Conservation (phyloP, 2,329 filamentous ascomycete species). For the Fonsecaea pugnacius region DNA sequence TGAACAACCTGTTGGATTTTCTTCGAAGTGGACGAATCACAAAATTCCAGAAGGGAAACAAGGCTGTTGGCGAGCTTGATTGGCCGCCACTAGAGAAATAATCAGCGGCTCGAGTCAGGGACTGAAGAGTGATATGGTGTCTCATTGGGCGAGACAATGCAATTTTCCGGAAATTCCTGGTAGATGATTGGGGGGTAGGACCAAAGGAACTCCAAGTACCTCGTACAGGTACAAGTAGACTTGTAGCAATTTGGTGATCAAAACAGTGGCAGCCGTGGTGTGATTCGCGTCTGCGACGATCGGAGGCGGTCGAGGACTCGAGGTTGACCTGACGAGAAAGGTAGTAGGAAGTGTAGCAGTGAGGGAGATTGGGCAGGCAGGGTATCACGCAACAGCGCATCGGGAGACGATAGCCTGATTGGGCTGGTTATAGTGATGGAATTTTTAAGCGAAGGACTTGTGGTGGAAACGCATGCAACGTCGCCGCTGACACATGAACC, state of each 20-base stretch:
- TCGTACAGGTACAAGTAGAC: background rate
- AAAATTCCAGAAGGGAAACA: conserved; percentile 5
- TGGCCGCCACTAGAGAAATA: conserved; percentile 12
- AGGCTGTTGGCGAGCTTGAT: conserved; percentile 9
- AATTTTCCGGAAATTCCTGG: background rate
- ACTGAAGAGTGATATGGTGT: background rate
- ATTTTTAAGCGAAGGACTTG: conserved; percentile 1
- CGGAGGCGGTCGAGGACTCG: background rate
- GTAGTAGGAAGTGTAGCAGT: conserved; percentile 1
- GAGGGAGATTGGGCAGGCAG: conserved; percentile 1
- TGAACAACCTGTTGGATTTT: conserved; percentile 9
- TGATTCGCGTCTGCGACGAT: background rate
- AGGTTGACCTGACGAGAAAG: background rate
- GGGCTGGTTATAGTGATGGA: conserved; percentile 3
- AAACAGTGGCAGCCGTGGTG: background rate
- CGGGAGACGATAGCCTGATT: conserved; percentile 22
- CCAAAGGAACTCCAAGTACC: background rate
- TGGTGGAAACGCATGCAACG: conserved; percentile 9
- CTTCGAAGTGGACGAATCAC: conserved; percentile 9
- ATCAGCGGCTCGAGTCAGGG: conserved; percentile 11
- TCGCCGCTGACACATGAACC: conserved; percentile 10
- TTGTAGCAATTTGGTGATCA: background rate
- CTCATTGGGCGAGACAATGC: conserved; percentile 9
- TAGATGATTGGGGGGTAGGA: conserved; percentile 2
- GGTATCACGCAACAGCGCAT: background rate